These are phyloP conservation scores for rapeseed (Brassica napus) DNA, from an alignment of 345 rosid genomes.

Conservation along the genomic window DNA sequence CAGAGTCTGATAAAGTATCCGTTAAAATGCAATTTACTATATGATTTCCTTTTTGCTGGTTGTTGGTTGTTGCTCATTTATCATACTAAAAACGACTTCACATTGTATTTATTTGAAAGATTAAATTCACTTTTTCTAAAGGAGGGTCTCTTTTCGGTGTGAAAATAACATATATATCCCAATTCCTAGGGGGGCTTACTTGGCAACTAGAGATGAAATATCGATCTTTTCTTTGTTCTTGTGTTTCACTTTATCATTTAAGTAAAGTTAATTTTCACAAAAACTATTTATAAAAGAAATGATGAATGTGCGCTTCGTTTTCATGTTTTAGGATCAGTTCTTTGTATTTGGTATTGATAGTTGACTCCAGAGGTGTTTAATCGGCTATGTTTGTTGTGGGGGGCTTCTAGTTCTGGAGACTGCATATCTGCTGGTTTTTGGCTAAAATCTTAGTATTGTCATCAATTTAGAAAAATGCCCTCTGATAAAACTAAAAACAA, in stretches of 20 bases:
- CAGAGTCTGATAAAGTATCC: not conserved
- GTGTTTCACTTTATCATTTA: not conserved
- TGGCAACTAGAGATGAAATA: conserved; percentile 12
- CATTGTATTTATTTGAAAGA: not conserved
- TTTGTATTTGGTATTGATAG: not conserved
- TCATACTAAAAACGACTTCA: not conserved
- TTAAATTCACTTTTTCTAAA: conserved; percentile 17
- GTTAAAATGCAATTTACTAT: not conserved
- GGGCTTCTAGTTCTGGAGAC: not conserved
- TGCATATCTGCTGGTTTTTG: not conserved
- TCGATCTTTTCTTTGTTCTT: not conserved
- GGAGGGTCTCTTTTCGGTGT: conserved; percentile 18
- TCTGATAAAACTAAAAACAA: too few relatives aligned
- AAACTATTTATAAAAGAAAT: not conserved
- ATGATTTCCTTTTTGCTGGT: not conserved
- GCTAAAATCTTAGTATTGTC: not conserved
- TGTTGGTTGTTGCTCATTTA: conserved; percentile 2
- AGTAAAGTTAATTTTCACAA: not conserved
- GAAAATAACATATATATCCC: conserved; percentile 17
- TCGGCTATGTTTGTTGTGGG: not conserved
- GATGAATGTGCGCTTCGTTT: not conserved
- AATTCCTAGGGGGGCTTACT: conserved; percentile 12
- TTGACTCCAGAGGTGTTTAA: not conserved
- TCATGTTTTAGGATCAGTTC: not conserved
- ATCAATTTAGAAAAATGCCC: too few relatives aligned